Evolutionary conservation across 148 eudicot genomes (phyloP), one percentile per base, ranked within the genome.

Genomic region (Nepenthes mirabilis): DNA sequence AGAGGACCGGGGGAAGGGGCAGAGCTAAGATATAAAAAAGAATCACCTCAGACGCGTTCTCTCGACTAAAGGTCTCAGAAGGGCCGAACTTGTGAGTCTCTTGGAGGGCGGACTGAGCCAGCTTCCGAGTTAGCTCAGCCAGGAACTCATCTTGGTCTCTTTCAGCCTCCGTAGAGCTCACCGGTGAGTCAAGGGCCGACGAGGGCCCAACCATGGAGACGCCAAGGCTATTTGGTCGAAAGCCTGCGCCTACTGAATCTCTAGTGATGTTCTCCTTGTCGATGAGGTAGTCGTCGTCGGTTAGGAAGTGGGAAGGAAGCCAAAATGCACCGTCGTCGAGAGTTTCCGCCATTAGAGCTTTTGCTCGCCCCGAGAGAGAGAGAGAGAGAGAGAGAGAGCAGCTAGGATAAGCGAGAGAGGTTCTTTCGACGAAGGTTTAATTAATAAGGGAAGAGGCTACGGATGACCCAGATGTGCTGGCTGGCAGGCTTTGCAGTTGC

Each of bases 281-380:
- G 6, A 40, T 40, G 8, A 59, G 58, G 52, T 75, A 53, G 59
- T 84, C 80, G 9, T 78, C 85, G 67, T 75, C 86, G 36, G 81
- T 69, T 52, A 85, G 82, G 43, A 89, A 85, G 59, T 79, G 82
- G 3, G 89, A 61, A 0, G 90, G 96, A 3, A 89, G 83, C 83
- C 85, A 85, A 56, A 86, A 85, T 59, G 71, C 68, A 65, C 65
- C 66, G 36, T 37, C 56, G 1, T 57, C 63, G 57, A 73, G 37
- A 33, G 54, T 56, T 1, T 68, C 75, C 51, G 68, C 75, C 80
- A 73, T 76, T 2, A 47, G 23, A 23, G 23, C 23, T 23, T 23
- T 23, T 23, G 23, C 23, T 23, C 23, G 23, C 23, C 23, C 23
- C 0, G 23, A 23, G 23, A 23, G 23, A 23, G 23, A 23, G 23